A percentile compares a stretch with the other conserved stretches of the same genome.
Evolutionary conservation across 2,329 filamentous ascomycete species (phyloP).

Genomic region (Madurella mycetomatis): DNA sequence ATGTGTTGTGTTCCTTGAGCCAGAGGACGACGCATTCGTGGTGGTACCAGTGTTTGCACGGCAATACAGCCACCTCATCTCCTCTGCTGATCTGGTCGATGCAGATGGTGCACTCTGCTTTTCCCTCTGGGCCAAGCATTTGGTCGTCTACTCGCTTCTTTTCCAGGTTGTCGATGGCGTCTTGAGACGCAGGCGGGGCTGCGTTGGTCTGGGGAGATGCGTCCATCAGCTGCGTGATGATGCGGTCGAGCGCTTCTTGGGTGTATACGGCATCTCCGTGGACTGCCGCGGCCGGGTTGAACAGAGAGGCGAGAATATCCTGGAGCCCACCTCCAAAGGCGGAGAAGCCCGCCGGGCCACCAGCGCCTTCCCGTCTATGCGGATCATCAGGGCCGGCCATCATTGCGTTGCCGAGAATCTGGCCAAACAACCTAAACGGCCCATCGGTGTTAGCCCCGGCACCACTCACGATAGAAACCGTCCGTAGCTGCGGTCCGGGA

Average conservation of each 20-base stretch:
- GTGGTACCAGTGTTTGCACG: constrained; percentile 94
- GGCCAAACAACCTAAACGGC: constrained; percentile 41
- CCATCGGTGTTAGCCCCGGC: constrained; percentile 1
- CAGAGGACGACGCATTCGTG: constrained; percentile 75
- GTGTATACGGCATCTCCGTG: constrained; percentile 83
- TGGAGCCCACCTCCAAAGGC: constrained; percentile 41
- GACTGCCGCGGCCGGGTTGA: constrained; percentile 49
- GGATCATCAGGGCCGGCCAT: constrained; percentile 24
- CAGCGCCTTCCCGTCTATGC: constrained; percentile 18
- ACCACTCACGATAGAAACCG: constrained; percentile 4
- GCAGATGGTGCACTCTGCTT: constrained; percentile 89
- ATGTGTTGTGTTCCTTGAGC: constrained; percentile 88
- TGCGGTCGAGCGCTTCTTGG: constrained; percentile 83
- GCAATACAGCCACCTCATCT: constrained; percentile 70
- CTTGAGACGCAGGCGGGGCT: constrained; percentile 72
- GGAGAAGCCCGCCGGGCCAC: constrained; percentile 20
- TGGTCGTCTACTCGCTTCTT: constrained; percentile 65
- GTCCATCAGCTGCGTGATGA: constrained; percentile 86
- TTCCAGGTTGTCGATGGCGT: constrained; percentile 68
- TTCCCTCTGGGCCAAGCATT: constrained; percentile 62
- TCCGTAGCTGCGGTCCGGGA: constrained; percentile 1
- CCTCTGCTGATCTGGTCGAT: constrained; percentile 76
- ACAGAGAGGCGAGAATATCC: constrained; percentile 48
- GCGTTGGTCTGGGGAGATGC: constrained; percentile 71
- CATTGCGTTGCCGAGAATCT: constrained; percentile 37